Conservation (phyloP, 1,284 basidiomycete species). For the Ganoderma meredithae region DNA sequence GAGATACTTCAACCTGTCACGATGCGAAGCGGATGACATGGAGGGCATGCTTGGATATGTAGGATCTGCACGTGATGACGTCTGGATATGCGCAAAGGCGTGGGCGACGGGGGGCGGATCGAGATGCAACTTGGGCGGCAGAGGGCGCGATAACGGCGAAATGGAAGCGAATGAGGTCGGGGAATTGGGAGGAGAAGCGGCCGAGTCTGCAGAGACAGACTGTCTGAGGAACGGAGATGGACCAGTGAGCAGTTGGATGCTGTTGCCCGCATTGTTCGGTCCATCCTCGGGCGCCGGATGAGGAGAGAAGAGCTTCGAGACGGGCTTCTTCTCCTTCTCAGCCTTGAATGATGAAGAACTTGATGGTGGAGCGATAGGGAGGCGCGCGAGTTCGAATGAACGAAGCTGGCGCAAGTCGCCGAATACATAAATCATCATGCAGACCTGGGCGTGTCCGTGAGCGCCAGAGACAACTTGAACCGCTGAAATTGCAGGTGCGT, state of each 20-base stretch:
- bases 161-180: constrained; percentile 7
- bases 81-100: constrained; percentile 18
- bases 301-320: background rate
- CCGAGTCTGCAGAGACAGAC: background rate
- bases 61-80: constrained; percentile 16
- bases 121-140: constrained; percentile 29
- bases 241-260: constrained; percentile 15
- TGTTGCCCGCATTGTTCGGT: background rate
- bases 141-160: constrained; percentile 8
- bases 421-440: constrained; percentile 79
- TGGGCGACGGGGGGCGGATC: constrained; percentile 24
- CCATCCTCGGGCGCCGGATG: background rate
- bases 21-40: constrained; percentile 19
- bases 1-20: constrained; percentile 8
- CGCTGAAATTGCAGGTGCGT: constrained; percentile 22
- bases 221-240: constrained; percentile 15
- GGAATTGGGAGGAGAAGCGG: constrained; percentile 12
- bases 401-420: constrained; percentile 82
- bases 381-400: constrained; percentile 76
- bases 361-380: constrained; percentile 59
- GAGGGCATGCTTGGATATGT: constrained; percentile 19
- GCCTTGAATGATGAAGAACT: constrained; percentile 1
- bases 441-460: constrained; percentile 37
- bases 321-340: constrained; percentile 6
- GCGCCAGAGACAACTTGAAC: background rate